Conservation (phyloP, 352 stramenopile genomes). For the Thraustochytrium aureum region DNA sequence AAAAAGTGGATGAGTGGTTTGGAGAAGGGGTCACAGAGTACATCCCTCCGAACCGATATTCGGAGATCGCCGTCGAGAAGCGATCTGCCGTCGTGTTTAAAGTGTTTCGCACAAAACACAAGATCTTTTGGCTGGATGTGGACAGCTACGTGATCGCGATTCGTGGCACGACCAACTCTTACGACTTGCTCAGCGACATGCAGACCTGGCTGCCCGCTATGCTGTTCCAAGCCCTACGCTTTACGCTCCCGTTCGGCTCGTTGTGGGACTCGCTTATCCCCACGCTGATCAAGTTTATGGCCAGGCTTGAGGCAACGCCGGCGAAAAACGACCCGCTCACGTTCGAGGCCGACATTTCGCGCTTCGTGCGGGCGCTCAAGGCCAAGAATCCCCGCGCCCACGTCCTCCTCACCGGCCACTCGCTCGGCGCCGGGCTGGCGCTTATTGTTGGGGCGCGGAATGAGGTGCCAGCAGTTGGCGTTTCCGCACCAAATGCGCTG, state of each 20-base stretch:
- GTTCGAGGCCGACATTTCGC: slow-evolving; percentile 23
- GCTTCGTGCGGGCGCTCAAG: slow-evolving; percentile 28
- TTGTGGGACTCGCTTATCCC: slow-evolving; percentile 43
- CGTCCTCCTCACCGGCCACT: slow-evolving; percentile 37
- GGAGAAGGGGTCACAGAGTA: background rate
- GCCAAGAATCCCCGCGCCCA: slow-evolving; percentile 19
- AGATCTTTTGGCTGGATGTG: too few species aligned
- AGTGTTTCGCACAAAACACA: background rate
- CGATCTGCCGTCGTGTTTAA: slow-evolving; percentile 37
- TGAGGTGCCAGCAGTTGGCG: slow-evolving; percentile 7
- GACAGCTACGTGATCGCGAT: slow-evolving; percentile 14
- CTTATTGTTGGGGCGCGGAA: slow-evolving; percentile 18
- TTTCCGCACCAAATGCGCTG: slow-evolving; percentile 27
- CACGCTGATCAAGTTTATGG: slow-evolving; percentile 22
- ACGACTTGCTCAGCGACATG: slow-evolving; percentile 46
- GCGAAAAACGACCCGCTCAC: background rate
- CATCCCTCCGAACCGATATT: slow-evolving; percentile 6
- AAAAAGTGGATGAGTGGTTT: slow-evolving; percentile 43
- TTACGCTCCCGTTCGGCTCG: slow-evolving; percentile 18
- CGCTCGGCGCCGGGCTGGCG: slow-evolving; percentile 28
- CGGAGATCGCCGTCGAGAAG: background rate
- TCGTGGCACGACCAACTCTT: slow-evolving; percentile 46
- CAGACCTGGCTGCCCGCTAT: slow-evolving; percentile 50
- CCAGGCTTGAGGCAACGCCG: slow-evolving; percentile 39
- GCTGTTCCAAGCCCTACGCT: slow-evolving; percentile 48